These are phyloP conservation scores for Russula dissimulans DNA, from an alignment of 768 basidiomycete species.

Conservation along the genomic window DNA sequence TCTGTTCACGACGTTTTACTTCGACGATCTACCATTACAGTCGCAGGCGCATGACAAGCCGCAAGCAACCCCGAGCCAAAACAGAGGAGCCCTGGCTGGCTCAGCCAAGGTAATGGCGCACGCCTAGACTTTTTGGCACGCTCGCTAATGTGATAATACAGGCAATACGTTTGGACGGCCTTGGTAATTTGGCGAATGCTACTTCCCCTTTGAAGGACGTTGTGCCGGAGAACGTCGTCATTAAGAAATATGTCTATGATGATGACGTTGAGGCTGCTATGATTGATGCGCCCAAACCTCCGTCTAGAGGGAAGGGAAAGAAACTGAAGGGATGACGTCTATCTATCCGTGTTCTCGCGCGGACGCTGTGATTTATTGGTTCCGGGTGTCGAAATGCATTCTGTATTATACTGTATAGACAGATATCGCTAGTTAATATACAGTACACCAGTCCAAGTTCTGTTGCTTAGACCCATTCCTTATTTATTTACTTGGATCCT, in stretches of 20 bases:
- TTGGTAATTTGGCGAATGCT: conserved; percentile 61
- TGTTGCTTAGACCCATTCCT: neutral
- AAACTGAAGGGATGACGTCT: conserved; percentile 37
- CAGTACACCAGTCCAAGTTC: neutral
- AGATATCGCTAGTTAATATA: conserved; percentile 1
- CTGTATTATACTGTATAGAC: neutral
- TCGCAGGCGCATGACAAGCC: conserved; percentile 30
- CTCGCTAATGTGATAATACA: conserved; percentile 23
- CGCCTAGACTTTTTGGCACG: neutral
- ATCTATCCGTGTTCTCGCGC: conserved; percentile 8
- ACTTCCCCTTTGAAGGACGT: conserved; percentile 49
- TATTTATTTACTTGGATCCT: conserved; percentile 26
- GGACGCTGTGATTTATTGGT: conserved; percentile 14
- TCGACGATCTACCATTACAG: conserved; percentile 54
- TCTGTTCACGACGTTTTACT: conserved; percentile 48
- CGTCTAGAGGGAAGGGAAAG: conserved; percentile 39
- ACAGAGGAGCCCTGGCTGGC: conserved; percentile 60
- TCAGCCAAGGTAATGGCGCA: conserved; percentile 50
- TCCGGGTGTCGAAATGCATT: neutral
- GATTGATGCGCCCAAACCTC: conserved; percentile 27
- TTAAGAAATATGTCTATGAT: conserved; percentile 77
- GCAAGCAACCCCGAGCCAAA: conserved; percentile 30
- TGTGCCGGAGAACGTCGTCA: conserved; percentile 52
- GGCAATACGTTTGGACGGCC: conserved; percentile 53
- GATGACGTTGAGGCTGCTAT: conserved; percentile 36